Evolutionary conservation across 345 rosid species (phyloP), one percentile per base, ranked within the genome.

Genomic region (Microcos paniculata): DNA sequence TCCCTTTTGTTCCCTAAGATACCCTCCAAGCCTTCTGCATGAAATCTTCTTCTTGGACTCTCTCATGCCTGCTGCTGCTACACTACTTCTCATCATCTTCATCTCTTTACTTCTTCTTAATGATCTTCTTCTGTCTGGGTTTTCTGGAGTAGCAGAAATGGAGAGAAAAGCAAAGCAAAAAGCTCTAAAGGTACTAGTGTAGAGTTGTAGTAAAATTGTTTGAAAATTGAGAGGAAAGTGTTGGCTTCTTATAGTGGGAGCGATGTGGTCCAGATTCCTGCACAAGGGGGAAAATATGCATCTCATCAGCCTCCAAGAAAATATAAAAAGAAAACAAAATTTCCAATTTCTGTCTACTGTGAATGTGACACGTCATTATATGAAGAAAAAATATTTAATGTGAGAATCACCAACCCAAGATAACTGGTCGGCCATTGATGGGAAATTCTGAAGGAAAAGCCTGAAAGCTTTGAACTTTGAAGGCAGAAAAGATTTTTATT

Each of bases 21-120:
- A 85, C 46, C 91, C 89, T 64, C 94, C 87, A 42, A 88, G 89
- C 80, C 76, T 82, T 80, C 78, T 80, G 77, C 86, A 74, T 19
- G 89, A 78, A 5, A 80, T 69, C 85, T 80, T 85, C 72, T 71
- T 79, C 82, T 85, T 81, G 38, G 87, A 76, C 33, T 66, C 76
- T 79, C 42, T 73, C 77, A 73, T 71, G 63, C 62, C 30, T 53
- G 78, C 73, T 19, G 23, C 13, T 45, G 78, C 38, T 67, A 48
- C 62, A 1, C 61, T 51, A 13, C 59, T 53, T 14, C 49, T 43
- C 24, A 62, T 79, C 42, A n/a, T 79, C 83, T 53, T 82, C 85
- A 74, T 82, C 15, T 5, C 13, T 6, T 21, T 57, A 14, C 13
- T n/a, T 56, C 19, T 4, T 73, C 15, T 38, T 6, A 33, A 24